phyloP scores from a whole-genome alignment of 1,284 basidiomycete genomes.

The Apiotrichum domesticum region DNA sequence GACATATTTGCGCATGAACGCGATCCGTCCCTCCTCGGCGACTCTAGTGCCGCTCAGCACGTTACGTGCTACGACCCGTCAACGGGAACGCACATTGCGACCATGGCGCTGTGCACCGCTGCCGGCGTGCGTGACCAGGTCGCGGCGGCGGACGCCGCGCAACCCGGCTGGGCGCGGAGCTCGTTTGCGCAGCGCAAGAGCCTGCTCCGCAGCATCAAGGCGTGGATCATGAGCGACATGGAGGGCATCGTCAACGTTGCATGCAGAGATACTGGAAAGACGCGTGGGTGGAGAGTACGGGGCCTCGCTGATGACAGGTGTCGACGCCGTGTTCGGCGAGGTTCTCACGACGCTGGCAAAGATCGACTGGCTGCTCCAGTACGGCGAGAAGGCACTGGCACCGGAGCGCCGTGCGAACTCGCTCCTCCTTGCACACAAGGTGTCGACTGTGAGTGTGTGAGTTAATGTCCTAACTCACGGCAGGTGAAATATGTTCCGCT shows the following conservation, averaged over 20 bases:
- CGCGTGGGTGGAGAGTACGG: conserved; percentile 55
- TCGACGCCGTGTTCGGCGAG: conserved; percentile 85
- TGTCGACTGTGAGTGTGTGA: conserved; percentile 37
- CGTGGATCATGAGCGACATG: conserved; percentile 75
- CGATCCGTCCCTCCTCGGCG: conserved; percentile 26
- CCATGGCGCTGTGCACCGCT: conserved; percentile 57
- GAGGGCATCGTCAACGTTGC: conserved; percentile 81
- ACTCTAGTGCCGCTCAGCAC: conserved; percentile 54
- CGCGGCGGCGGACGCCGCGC: conserved; percentile 59
- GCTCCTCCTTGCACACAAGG: conserved; percentile 79
- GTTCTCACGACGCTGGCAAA: conserved; percentile 83
- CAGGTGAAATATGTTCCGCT: conserved; percentile 83
- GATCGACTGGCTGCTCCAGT: conserved; percentile 66
- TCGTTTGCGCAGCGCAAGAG: conserved; percentile 70
- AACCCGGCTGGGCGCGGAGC: conserved; percentile 63
- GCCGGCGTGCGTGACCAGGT: conserved; percentile 68
- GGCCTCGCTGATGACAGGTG: conserved; percentile 53
- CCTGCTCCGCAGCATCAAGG: conserved; percentile 74
- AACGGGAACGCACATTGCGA: conserved; percentile 56
- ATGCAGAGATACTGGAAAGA: conserved; percentile 93
- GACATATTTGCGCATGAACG: conserved; percentile 27
- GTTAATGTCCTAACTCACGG: conserved; percentile 26
- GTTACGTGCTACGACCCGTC: conserved; percentile 89
- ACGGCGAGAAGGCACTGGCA: conserved; percentile 67
- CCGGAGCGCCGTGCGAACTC: conserved; percentile 68